These are phyloP conservation scores for Cucumis melo DNA, from an alignment of 306 rosid genomes.

Conservation along the genomic window DNA sequence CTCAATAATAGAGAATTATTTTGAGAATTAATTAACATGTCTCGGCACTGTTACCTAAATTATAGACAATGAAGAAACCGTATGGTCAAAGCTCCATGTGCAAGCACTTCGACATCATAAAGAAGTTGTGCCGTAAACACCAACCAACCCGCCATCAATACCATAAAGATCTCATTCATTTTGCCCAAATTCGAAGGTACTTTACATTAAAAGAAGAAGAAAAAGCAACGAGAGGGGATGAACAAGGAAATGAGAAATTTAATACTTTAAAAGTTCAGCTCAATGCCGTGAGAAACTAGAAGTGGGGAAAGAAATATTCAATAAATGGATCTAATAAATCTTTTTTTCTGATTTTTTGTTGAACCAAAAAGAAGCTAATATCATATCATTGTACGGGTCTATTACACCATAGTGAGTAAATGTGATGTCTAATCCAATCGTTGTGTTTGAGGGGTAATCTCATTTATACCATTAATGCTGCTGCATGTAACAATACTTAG, in stretches of 20 bases:
- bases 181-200: neutral
- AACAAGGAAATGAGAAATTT: neutral
- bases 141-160: neutral
- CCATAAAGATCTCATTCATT: neutral
- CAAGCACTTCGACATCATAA: neutral
- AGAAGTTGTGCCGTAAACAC: neutral
- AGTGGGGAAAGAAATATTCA: neutral
- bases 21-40: neutral
- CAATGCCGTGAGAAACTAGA: neutral
- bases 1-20: neutral
- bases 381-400: neutral
- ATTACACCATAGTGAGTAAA: neutral
- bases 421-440: conserved; percentile 8
- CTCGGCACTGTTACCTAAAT: neutral
- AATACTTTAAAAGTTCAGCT: neutral
- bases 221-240: neutral
- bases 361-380: conserved; percentile 21
- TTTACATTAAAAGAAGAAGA: neutral
- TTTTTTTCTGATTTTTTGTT: conserved; percentile 18
- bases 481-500: conserved; percentile 26
- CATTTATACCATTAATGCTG: conserved; percentile 21
- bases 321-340: conserved; percentile 24
- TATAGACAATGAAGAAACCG: neutral
- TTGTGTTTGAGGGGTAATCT: neutral
- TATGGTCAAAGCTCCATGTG: neutral